Conservation (phyloP, 2,329 filamentous ascomycete genomes). For the Sclerotinia spermophila region DNA sequence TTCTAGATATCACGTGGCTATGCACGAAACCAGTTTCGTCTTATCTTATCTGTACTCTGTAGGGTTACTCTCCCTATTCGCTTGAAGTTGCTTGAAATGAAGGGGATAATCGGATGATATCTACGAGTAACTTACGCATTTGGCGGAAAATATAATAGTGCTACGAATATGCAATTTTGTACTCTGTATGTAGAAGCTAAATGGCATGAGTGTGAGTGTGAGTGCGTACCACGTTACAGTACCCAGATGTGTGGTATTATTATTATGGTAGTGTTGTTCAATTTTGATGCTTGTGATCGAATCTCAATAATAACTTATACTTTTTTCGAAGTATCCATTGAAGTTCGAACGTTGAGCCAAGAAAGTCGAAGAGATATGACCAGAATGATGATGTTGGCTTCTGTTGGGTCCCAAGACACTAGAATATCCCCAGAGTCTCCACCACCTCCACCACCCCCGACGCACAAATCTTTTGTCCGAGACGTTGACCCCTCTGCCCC, state of each 20-base stretch:
- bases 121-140: not conserved
- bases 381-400: not conserved
- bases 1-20: not conserved
- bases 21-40: not conserved
- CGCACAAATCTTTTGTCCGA: not conserved
- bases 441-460: not conserved
- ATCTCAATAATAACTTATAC: too few species aligned
- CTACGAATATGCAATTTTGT: too few species aligned
- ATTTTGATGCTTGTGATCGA: not conserved
- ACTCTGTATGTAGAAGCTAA: not conserved
- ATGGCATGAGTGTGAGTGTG: too few species aligned
- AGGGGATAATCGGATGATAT: not conserved
- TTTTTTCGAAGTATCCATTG: not conserved
- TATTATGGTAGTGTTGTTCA: not conserved
- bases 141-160: not conserved
- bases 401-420: not conserved
- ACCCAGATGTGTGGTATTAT: not conserved
- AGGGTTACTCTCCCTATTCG: not conserved
- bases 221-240: not conserved
- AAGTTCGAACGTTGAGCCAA: not conserved
- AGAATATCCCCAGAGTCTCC: not conserved
- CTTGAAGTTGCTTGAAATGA: slow-evolving; percentile 12
- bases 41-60: not conserved
- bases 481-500: slow-evolving; percentile 4
- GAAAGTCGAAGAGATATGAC: not conserved